Evolutionary conservation across 2,329 filamentous ascomycete genomes (phyloP), one percentile per base, ranked within the genome.

Genomic region (Annulohypoxylon truncatum): DNA sequence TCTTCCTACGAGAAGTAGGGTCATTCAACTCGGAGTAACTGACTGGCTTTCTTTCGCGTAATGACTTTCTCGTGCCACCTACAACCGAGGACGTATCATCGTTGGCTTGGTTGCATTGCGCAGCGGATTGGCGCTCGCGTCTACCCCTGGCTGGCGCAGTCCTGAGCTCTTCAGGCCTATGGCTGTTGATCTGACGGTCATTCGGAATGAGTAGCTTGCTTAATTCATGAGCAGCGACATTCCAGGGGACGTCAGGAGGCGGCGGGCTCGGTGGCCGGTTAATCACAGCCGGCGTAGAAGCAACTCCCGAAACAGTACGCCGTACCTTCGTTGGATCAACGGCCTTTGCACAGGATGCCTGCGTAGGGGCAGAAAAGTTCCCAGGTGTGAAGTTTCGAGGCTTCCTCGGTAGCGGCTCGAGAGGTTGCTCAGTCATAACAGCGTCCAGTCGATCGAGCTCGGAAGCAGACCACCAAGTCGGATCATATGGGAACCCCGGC

Each of bases 341-440:
- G 9, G 93, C 89, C 78, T 93, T 97, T 22, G 93, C 93, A 1
- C 89, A 89, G 42, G 93, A 98, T 0, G 95, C 92, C 67, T 95
- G 92, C 0, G 95, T 98, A 0, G 94, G 93, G 1, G 94, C 93
- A 2, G 89, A 93, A 78, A 94, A 97, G 1, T 92, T 94, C 1
- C 92, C 90, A 7, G 84, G 77, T 20, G 86, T 85, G 12, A 84
- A 82, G 64, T 81, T 81, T 26, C 88, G 87, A 12, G 83, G 78
- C 73, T 87, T 89, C 73, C 80, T 85, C 71, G 80, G 85, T 7
- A 81, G 79, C 58, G 81, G 80, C 59, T 84, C 82, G 6, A 24
- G 26, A 33, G 81, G 78, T 4, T 84, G 78, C 2, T 83, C 80
- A 10, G 82, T 79, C 54, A 88, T 80, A 18, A 89, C 79, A 1